A percentile compares a stretch with the other conserved stretches of the same genome.
phyloP scores from a whole-genome alignment of 257 asterid species.

The Nyctanthes arbortristis region DNA sequence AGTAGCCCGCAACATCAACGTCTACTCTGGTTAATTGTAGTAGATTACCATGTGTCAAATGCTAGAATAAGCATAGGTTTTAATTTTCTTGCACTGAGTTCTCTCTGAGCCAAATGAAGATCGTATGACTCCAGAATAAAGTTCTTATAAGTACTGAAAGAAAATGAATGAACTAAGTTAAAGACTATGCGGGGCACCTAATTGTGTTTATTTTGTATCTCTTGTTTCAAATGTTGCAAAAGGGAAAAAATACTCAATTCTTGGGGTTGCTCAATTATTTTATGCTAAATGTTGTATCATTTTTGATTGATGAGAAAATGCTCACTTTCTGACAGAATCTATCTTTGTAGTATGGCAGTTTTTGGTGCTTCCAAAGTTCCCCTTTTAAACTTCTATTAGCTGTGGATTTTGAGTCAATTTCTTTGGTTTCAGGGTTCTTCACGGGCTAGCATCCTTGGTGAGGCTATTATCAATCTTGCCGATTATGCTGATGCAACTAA shows the following conservation, averaged over 20 bases:
- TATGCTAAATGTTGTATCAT: background rate
- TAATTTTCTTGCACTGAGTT: background rate
- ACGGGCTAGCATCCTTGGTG: slow-evolving; percentile 89
- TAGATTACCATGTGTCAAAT: background rate
- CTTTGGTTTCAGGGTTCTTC: slow-evolving; percentile 79
- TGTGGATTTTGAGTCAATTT: slow-evolving; percentile 20
- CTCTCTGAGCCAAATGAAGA: too few species aligned
- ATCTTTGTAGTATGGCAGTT: background rate
- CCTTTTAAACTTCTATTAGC: slow-evolving; percentile 4
- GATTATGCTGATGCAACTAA: slow-evolving; percentile 85
- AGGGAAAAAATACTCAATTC: background rate
- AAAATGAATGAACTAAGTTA: background rate
- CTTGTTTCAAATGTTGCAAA: background rate
- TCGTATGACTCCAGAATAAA: too few species aligned
- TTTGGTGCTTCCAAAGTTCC: background rate
- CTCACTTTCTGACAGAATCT: background rate
- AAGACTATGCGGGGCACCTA: background rate
- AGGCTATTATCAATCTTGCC: slow-evolving; percentile 85
- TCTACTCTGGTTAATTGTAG: background rate
- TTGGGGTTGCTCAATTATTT: background rate
- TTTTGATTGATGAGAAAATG: background rate
- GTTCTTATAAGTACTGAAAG: background rate
- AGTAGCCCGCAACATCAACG: background rate
- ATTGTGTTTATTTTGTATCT: background rate
- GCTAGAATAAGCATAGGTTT: background rate